Percentiles rank a stretch among this genome's conserved stretches.
phyloP scores from a whole-genome alignment of 2,329 filamentous ascomycete genomes.

The Colletotrichum somersetense region DNA sequence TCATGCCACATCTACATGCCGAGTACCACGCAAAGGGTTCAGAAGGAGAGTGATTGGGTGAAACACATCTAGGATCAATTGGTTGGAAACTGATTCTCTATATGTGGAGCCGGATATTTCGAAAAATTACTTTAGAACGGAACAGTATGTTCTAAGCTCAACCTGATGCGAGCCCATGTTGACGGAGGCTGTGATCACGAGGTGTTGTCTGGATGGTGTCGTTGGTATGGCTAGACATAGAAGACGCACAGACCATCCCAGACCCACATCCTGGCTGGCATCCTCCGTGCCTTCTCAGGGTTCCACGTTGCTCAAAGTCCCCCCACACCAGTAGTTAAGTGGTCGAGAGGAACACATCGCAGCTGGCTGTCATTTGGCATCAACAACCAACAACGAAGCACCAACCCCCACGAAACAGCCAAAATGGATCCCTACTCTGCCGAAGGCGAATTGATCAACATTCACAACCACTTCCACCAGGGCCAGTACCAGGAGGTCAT shows the following conservation, averaged over 20 bases:
- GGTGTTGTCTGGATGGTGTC: not conserved
- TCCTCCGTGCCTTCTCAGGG: slow-evolving; percentile 62
- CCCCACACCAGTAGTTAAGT: slow-evolving; percentile 53
- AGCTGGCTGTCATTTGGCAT: slow-evolving; percentile 47
- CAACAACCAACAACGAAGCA: slow-evolving; percentile 37
- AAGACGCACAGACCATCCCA: slow-evolving; percentile 19
- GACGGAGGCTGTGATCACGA: not conserved
- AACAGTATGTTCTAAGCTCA: not conserved
- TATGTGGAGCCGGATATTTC: accelerated
- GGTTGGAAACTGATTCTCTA: not conserved
- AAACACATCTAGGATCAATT: no score
- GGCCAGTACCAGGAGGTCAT: slow-evolving; percentile 90
- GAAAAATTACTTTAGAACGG: no score
- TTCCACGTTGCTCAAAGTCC: slow-evolving; percentile 66
- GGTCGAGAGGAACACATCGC: slow-evolving; percentile 40
- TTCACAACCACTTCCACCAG: slow-evolving; percentile 78
- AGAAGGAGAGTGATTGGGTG: not conserved
- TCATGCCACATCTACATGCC: no score
- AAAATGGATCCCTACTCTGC: slow-evolving; percentile 78
- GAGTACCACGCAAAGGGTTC: not conserved
- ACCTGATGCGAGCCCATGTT: not conserved
- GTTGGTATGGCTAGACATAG: not conserved
- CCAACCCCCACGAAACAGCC: slow-evolving; percentile 43
- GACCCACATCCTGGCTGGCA: slow-evolving; percentile 29
- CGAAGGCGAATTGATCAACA: slow-evolving; percentile 79